phyloP scores from a whole-genome alignment of 352 stramenopile species.

The Salisapilia sapeloensis region DNA sequence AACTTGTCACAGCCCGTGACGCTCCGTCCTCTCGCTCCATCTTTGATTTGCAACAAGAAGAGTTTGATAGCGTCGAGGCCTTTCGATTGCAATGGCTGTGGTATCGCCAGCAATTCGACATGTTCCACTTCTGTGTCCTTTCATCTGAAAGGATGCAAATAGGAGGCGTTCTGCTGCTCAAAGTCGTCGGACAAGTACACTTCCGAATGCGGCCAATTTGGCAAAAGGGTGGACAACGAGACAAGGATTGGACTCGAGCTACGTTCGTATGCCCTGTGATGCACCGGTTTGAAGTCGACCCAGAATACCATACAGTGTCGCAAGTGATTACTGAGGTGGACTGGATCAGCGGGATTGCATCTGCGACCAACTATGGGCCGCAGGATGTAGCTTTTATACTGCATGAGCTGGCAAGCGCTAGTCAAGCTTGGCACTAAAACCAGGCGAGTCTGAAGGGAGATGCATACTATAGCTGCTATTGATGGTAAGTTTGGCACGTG shows the following conservation, averaged over 20 bases:
- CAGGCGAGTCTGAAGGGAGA: too few relatives aligned
- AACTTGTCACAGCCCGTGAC: too few relatives aligned
- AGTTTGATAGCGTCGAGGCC: constrained; percentile 21
- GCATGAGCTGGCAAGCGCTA: too few relatives aligned
- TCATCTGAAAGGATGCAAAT: constrained; percentile 13
- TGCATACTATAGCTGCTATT: too few relatives aligned
- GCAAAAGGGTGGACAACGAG: too few relatives aligned
- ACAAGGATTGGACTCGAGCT: not conserved
- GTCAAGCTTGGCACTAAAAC: too few relatives aligned
- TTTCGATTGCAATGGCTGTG: constrained; percentile 20
- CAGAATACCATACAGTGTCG: constrained; percentile 5
- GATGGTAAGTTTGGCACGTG: too few relatives aligned
- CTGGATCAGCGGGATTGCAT: too few relatives aligned
- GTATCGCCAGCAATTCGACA: constrained; percentile 21
- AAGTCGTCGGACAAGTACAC: constrained; percentile 8
- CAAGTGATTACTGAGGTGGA: constrained; percentile 33
- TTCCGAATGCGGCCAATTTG: constrained; percentile 8
- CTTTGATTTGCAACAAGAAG: constrained; percentile 10
- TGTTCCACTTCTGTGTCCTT: constrained; percentile 14
- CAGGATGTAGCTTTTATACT: too few relatives aligned
- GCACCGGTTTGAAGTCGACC: constrained; percentile 28
- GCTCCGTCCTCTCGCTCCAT: too few relatives aligned
- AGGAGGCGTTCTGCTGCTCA: constrained; percentile 16
- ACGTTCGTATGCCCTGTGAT: constrained; percentile 12
- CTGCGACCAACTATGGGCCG: too few relatives aligned